Conservation (phyloP, 345 rosid genomes). For the Rubroshorea leprosula region DNA sequence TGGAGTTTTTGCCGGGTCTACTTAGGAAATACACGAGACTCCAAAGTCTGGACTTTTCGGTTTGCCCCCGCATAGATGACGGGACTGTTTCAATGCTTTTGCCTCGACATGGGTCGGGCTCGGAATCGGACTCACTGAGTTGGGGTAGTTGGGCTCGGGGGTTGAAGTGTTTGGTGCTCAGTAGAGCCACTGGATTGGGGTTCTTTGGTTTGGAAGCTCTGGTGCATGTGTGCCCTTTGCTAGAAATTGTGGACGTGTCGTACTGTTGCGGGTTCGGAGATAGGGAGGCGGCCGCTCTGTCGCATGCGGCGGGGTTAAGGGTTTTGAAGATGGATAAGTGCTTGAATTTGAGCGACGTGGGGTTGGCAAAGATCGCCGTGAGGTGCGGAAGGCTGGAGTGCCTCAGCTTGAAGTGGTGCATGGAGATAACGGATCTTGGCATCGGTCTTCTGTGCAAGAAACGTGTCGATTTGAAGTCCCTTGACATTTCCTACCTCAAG, state of each 20-base stretch:
- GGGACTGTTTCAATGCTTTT: slow-evolving; percentile 40
- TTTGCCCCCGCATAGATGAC: slow-evolving; percentile 71
- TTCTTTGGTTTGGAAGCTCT: slow-evolving; percentile 54
- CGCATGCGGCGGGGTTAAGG: slow-evolving; percentile 45
- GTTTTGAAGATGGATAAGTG: slow-evolving; percentile 84
- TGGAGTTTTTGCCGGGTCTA: slow-evolving; percentile 53
- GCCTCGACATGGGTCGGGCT: slow-evolving; percentile 3
- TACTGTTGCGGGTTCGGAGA: slow-evolving; percentile 68
- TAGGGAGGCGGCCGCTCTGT: slow-evolving; percentile 79
- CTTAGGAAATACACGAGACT: slow-evolving; percentile 44
- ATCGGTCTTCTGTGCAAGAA: slow-evolving; percentile 84
- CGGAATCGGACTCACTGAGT: slow-evolving; percentile 6
- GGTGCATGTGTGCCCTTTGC: slow-evolving; percentile 41
- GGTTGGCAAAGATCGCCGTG: slow-evolving; percentile 74
- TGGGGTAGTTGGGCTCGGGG: slow-evolving; percentile 30
- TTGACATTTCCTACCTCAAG: slow-evolving; percentile 84
- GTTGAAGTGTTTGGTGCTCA: slow-evolving; percentile 47
- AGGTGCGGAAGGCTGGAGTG: slow-evolving; percentile 56
- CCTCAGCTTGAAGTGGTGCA: slow-evolving; percentile 90
- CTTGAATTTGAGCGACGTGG: slow-evolving; percentile 72
- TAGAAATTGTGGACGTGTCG: slow-evolving; percentile 78
- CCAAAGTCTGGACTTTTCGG: slow-evolving; percentile 66
- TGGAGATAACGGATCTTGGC: slow-evolving; percentile 81
- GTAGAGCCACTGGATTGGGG: slow-evolving; percentile 58
- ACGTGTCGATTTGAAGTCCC: slow-evolving; percentile 49